Evolutionary conservation across 139 green algal species (phyloP), one percentile per base, ranked within the genome.

Genomic region (Chlamydomonas eustigma): DNA sequence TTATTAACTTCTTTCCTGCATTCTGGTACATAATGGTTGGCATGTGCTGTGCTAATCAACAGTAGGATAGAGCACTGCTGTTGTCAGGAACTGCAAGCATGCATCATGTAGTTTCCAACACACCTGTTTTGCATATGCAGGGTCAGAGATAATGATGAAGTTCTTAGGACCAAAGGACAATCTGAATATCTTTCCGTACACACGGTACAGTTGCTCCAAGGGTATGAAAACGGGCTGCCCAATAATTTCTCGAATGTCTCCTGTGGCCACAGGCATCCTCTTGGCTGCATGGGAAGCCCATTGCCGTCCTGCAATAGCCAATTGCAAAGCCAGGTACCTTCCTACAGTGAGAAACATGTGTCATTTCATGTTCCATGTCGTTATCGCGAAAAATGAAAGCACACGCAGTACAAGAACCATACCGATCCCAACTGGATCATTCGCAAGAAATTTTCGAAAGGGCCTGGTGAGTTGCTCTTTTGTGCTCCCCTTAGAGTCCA

Each of bases 151-250:
- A 35, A 99, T 88, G 2, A 97, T 89, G 78, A 99, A 98, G 64
- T 74, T 81, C 86, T 99, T 98, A 78, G 95, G 95, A 0, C 95
- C 95, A 81, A 99, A 98, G 34, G 82, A 88, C 1, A 99, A 89
- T 3, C 87, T 80, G 88, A 98, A 99, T 37, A 98, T 89, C 35
- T 88, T 86, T 1, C 89, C 88, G 71, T 93, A 92, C 44, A 80
- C 77, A 39, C 72, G 64, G 76, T 93, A 98, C 24, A 98, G 89
- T 32, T 91, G 92, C 88, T 94, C 97, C 28, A 99, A 87, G 30
- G 93, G 91, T 3, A 98, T 82, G 75, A 99, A 99, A n/a, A 98
- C 90, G 2, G 95, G 95, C 87, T 97, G 85, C 6, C 89, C 94
- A 39, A 98, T 84, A 31, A 98, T 96, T 76, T 96, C 89, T 1